Percentiles rank a stretch among this genome's conserved stretches.
Conservation (phyloP, 768 basidiomycete genomes). For the Pisolithus orientalis region DNA sequence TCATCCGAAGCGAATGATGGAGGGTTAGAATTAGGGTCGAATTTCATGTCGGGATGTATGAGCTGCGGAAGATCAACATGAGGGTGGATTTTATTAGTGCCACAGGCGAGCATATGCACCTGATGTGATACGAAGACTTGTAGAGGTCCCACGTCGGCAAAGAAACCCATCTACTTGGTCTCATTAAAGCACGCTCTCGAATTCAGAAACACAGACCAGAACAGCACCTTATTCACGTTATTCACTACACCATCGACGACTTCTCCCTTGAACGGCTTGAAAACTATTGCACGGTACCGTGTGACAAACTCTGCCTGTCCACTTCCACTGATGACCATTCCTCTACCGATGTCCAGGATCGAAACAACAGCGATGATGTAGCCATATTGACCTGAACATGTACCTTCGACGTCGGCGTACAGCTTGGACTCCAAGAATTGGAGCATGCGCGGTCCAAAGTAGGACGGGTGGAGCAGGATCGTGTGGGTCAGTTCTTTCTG, state of each 20-base stretch:
- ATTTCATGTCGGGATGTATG: slow-evolving; percentile 89
- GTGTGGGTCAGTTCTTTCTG: slow-evolving; percentile 98
- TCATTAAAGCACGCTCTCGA: neutral
- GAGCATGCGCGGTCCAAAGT: slow-evolving; percentile 94
- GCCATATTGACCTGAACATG: slow-evolving; percentile 92
- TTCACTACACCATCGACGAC: slow-evolving; percentile 95
- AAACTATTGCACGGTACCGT: slow-evolving; percentile 92
- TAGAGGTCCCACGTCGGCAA: slow-evolving; percentile 92
- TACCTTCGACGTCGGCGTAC: slow-evolving; percentile 95
- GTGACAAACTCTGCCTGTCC: slow-evolving; percentile 97
- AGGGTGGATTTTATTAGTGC: neutral
- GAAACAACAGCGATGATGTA: slow-evolving; percentile 91
- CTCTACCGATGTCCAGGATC: slow-evolving; percentile 87
- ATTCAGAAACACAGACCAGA: neutral
- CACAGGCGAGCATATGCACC: slow-evolving; percentile 39
- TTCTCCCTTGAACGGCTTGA: slow-evolving; percentile 99
- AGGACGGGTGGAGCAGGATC: slow-evolving; percentile 94
- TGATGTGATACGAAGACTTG: slow-evolving; percentile 95
- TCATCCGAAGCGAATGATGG: slow-evolving; percentile 92
- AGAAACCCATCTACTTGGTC: slow-evolving; percentile 86
- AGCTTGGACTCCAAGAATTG: slow-evolving; percentile 90
- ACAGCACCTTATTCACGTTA: slow-evolving; percentile 86
- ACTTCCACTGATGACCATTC: slow-evolving; percentile 84
- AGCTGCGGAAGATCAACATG: slow-evolving; percentile 44
- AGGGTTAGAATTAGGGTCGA: slow-evolving; percentile 95